Conservation (phyloP, 2,329 filamentous ascomycete species). For the Fusarium mexicanum region DNA sequence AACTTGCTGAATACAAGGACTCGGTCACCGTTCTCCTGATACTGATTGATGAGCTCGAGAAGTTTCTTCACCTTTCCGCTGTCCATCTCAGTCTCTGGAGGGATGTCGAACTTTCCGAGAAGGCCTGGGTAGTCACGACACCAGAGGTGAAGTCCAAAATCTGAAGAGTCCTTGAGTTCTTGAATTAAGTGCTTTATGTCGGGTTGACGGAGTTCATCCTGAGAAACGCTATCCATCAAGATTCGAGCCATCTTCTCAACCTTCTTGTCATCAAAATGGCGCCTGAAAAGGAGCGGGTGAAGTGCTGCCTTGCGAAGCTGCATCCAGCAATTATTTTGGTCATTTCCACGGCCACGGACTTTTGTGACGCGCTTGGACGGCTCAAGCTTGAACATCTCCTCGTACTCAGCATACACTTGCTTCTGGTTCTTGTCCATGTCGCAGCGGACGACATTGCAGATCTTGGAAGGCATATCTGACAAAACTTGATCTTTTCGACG, state of each 20-base stretch:
- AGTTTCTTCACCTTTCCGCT: slow-evolving; percentile 89
- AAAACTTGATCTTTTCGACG: slow-evolving; percentile 94
- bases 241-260: slow-evolving; percentile 82
- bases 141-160: slow-evolving; percentile 73
- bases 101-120: slow-evolving; percentile 63
- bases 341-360: slow-evolving; percentile 58
- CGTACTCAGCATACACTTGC: slow-evolving; percentile 74
- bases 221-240: slow-evolving; percentile 74
- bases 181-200: slow-evolving; percentile 63
- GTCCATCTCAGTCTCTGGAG: slow-evolving; percentile 63
- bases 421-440: slow-evolving; percentile 78
- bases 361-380: slow-evolving; percentile 63
- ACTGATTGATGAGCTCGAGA: slow-evolving; percentile 76
- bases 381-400: slow-evolving; percentile 71
- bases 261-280: slow-evolving; percentile 78
- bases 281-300: slow-evolving; percentile 87
- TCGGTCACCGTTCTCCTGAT: slow-evolving; percentile 83
- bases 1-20: slow-evolving; percentile 95
- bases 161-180: slow-evolving; percentile 67
- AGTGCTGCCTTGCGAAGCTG: slow-evolving; percentile 92
- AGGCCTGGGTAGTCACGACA: slow-evolving; percentile 67
- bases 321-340: slow-evolving; percentile 81
- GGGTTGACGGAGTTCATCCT: slow-evolving; percentile 62
- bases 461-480: slow-evolving; percentile 83
- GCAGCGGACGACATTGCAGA: slow-evolving; percentile 80